These are phyloP conservation scores for Chimonanthus praecox DNA, from an alignment of 164 flowering plant species.

Conservation along the genomic window DNA sequence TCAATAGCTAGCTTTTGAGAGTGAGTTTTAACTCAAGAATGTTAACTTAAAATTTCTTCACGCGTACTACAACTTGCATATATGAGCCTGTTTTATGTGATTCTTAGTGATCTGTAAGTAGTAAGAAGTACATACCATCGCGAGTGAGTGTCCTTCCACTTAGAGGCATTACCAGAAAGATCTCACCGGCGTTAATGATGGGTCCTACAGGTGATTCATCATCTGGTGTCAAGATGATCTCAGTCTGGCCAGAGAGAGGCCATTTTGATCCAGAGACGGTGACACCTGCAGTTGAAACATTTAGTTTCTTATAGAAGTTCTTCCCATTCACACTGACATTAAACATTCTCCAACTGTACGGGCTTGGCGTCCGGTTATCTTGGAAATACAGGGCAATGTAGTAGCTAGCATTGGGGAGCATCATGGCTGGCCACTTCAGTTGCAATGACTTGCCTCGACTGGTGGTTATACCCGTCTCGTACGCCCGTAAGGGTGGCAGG, in stretches of 20 bases:
- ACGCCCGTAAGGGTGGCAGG: slow-evolving; percentile 60
- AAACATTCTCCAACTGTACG: slow-evolving; percentile 82
- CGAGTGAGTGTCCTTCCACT: slow-evolving; percentile 56
- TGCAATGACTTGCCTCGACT: slow-evolving; percentile 59
- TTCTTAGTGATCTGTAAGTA: too few relatives aligned
- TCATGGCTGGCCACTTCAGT: slow-evolving; percentile 57
- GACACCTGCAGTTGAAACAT: slow-evolving; percentile 56
- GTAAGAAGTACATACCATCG: slow-evolving; percentile 48
- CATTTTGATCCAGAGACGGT: slow-evolving; percentile 44
- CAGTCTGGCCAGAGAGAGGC: slow-evolving; percentile 66
- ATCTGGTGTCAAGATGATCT: slow-evolving; percentile 44
- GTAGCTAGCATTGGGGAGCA: slow-evolving; percentile 51
- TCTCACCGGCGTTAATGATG: slow-evolving; percentile 73
- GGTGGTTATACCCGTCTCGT: slow-evolving; percentile 45
- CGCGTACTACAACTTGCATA: too few relatives aligned
- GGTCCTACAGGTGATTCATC: slow-evolving; percentile 60
- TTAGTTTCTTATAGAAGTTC: slow-evolving; percentile 47
- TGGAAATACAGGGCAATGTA: slow-evolving; percentile 80
- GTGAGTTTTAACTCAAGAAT: too few relatives aligned
- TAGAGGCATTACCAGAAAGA: slow-evolving; percentile 51
- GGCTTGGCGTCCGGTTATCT: slow-evolving; percentile 67
- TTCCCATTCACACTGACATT: slow-evolving; percentile 51
- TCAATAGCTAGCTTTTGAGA: too few relatives aligned
- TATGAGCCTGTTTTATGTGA: too few relatives aligned
- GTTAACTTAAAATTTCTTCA: too few relatives aligned